Evolutionary conservation across 2,329 filamentous ascomycete genomes (phyloP).

Genomic region (Sordariomycetes sp.): DNA sequence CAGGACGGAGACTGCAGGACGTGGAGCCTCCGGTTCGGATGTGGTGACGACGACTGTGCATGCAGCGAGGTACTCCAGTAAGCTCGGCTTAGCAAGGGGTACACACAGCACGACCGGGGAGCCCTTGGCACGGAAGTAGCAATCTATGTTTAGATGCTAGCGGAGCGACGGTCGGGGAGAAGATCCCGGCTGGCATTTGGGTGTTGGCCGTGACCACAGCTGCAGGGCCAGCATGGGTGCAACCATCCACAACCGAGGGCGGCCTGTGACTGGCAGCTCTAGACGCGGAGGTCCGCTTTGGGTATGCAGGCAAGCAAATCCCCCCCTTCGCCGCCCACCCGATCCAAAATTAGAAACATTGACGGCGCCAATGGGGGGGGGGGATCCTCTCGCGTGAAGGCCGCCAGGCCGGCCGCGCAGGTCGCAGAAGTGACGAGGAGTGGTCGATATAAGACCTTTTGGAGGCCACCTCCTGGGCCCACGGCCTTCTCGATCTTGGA

Average conservation of each 20-base stretch:
- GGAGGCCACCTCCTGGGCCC: constrained; percentile 1
- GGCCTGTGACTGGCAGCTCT: constrained; percentile 1
- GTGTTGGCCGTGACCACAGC: background rate
- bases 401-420: background rate
- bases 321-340: background rate
- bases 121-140: background rate
- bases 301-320: constrained; percentile 1
- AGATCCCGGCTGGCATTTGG: background rate
- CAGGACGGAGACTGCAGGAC: background rate
- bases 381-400: background rate
- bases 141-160: background rate
- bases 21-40: background rate
- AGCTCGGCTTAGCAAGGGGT: background rate
- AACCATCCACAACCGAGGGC: background rate
- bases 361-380: background rate
- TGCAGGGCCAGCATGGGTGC: constrained; percentile 4
- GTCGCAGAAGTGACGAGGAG: background rate
- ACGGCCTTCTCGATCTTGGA: background rate
- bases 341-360: constrained; percentile 4
- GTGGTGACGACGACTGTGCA: background rate
- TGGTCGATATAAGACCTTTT: constrained; percentile 6
- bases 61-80: background rate
- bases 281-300: background rate
- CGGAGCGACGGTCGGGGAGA: background rate
- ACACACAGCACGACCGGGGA: background rate